Conservation (phyloP, 2,329 filamentous ascomycete species). For the Aspergillus nomiae region DNA sequence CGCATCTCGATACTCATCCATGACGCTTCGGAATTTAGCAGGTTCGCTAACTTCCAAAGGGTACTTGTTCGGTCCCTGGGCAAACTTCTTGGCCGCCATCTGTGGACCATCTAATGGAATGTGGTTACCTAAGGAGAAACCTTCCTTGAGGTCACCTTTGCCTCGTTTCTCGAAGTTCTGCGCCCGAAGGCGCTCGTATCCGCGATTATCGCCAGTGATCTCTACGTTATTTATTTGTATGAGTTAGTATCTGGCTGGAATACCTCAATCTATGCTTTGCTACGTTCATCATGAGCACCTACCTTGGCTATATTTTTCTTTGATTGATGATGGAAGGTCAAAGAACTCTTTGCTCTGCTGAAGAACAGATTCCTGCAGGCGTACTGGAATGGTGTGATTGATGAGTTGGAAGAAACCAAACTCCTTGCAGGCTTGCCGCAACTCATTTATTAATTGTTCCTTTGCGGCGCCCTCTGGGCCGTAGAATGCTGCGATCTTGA, state of each 20-base stretch:
- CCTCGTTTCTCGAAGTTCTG: not conserved
- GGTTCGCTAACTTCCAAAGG: not conserved
- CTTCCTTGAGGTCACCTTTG: not conserved
- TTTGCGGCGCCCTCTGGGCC: not conserved
- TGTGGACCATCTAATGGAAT: not conserved
- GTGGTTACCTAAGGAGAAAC: not conserved
- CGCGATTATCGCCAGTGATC: not conserved
- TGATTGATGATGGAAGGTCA: not conserved
- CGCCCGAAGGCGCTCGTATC: not conserved
- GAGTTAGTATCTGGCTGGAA: not conserved
- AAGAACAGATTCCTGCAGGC: not conserved
- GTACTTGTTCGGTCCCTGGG: not conserved
- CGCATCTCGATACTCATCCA: not conserved
- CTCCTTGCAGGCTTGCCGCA: not conserved
- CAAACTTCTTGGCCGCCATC: not conserved
- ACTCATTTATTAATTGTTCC: not conserved
- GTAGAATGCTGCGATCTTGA: not conserved
- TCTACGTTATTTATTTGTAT: not conserved
- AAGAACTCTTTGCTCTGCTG: not conserved
- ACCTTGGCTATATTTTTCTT: not conserved
- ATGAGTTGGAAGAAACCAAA: not conserved
- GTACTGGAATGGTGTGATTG: not conserved
- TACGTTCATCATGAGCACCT: not conserved
- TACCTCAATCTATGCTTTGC: rapidly evolving
- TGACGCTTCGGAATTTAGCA: not conserved